Conservation (phyloP, 148 eudicot genomes). For the Silene latifolia region DNA sequence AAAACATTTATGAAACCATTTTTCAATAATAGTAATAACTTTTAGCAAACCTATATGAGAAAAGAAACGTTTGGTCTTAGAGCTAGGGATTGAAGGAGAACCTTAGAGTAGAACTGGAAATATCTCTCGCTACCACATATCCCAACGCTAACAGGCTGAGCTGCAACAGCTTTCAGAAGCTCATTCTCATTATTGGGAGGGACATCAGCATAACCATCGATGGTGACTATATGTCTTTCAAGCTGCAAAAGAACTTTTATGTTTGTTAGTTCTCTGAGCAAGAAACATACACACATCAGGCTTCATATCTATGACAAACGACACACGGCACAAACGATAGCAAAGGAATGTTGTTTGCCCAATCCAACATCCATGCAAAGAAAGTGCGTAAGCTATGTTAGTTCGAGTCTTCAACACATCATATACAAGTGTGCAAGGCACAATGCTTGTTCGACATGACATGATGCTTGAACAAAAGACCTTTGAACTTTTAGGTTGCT, state of each 20-base stretch:
- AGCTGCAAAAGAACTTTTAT: slow-evolving; percentile 41
- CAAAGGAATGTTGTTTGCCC: background rate
- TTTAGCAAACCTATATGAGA: no score
- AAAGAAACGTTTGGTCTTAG: background rate
- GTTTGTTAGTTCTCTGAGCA: background rate
- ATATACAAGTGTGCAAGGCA: no score
- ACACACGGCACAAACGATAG: background rate
- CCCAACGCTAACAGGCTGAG: slow-evolving; percentile 93
- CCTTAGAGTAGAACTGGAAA: slow-evolving; percentile 89
- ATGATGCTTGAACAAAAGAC: no score
- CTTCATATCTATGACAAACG: background rate
- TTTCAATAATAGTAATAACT: no score
- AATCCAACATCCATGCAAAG: background rate
- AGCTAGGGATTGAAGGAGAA: slow-evolving; percentile 16
- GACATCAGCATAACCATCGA: slow-evolving; percentile 76
- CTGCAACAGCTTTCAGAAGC: slow-evolving; percentile 69
- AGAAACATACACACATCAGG: background rate
- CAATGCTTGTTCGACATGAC: no score
- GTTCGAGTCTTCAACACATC: no score
- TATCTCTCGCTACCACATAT: slow-evolving; percentile 79
- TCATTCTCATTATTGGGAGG: slow-evolving; percentile 60
- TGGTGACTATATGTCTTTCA: slow-evolving; percentile 66
- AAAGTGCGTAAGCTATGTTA: no score
- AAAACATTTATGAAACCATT: no score
- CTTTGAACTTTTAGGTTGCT: no score